These are phyloP conservation scores for Lippia alba DNA, from an alignment of 305 asterid genomes.

Conservation along the genomic window DNA sequence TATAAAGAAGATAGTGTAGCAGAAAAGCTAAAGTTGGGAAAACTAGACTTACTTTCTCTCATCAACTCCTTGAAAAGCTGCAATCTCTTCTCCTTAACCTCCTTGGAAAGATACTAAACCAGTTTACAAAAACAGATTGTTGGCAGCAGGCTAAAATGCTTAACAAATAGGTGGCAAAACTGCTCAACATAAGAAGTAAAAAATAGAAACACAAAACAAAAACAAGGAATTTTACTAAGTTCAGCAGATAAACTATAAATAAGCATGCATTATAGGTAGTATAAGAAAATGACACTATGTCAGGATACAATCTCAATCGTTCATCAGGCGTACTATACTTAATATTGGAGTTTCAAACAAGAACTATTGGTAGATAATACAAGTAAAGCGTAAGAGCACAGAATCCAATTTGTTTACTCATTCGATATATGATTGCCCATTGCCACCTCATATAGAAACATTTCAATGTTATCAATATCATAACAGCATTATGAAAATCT, in stretches of 20 bases:
- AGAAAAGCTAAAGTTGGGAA: too few relatives aligned
- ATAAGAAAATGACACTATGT: constrained; percentile 21
- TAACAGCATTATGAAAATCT: constrained; percentile 27
- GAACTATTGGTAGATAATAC: background rate
- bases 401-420: constrained; percentile 7
- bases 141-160: background rate
- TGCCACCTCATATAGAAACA: constrained; percentile 15
- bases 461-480: constrained; percentile 25
- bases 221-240: background rate
- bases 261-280: background rate
- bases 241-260: constrained; percentile 15
- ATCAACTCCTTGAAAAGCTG: constrained; percentile 84
- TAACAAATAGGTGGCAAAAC: constrained; percentile 6
- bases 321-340: constrained; percentile 1
- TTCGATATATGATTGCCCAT: constrained; percentile 25
- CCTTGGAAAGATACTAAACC: constrained; percentile 33
- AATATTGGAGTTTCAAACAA: constrained; percentile 13
- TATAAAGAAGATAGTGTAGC: too few relatives aligned
- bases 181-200: background rate
- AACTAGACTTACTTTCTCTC: constrained; percentile 90
- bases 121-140: background rate
- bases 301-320: constrained; percentile 9
- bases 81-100: constrained; percentile 72
- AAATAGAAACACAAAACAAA: background rate
- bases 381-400: background rate